Base-by-base conservation (phyloP, 257 asterid species). In the Marsdenia floribunda region DNA sequence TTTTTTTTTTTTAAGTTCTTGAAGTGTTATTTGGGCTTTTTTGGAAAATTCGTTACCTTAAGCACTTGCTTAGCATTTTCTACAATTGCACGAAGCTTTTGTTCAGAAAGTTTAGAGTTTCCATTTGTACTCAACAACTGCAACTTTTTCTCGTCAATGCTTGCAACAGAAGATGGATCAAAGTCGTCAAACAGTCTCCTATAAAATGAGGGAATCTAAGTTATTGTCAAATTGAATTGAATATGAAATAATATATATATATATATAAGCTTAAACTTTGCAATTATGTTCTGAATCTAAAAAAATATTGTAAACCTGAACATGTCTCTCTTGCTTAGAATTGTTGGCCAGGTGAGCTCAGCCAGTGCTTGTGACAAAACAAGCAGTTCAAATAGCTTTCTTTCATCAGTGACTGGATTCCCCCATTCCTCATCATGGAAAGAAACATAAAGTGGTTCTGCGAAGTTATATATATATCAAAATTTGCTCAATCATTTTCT, bases 401-500 rank as follows among this genome's bases (percentile, higher is more conserved):
- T 64, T 80, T 93, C 98, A 64, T 90, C 90, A 33, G 79, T 69
- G 67, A 88, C 93, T 18, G 97, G 96, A 67, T 87, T 91, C 79
- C 97, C 98, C 94, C 96, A 93, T 87, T 93, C 98, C 78, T 88
- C 90, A 15, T 93, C 98, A 76, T 93, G 98, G 82, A 90, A 93
- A 65, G 71, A 75, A 77, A 77, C 72, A 82, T 90, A 90, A 26
- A 83, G 65, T 40, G 93, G 85, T 55, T 93, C 98, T 93, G 94
- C 86, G 42, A 64, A 72, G 8, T 1, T 44, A 44, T 44, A 44
- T 44, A 7, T 44, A 44, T 7, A 44, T 40, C 42, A 44, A 65
- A 14, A 52, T 10, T 19, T 64, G 22, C 13, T 37, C 73, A 77
- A 26, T 49, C 24, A 55, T 57, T 52, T 19, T 55, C 37, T 0